Evolutionary conservation across 1,284 basidiomycete species (phyloP).

Genomic region (Fomitopsis betulina): DNA sequence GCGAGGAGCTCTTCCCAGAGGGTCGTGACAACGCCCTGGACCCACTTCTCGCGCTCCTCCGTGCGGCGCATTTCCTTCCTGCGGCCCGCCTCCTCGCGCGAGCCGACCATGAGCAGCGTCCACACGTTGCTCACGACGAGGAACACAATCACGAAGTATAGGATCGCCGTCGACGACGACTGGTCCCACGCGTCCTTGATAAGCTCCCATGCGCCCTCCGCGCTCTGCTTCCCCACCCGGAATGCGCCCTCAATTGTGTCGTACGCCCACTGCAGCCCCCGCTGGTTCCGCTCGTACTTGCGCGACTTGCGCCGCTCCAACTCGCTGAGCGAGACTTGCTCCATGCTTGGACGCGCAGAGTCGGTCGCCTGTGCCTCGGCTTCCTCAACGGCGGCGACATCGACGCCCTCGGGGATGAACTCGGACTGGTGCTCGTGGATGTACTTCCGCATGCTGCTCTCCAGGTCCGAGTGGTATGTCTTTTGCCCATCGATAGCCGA

Average conservation of each 20-base stretch:
- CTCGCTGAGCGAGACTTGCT: conserved; percentile 19
- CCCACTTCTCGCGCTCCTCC: conserved; percentile 70
- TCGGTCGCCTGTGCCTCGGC: conserved; percentile 7
- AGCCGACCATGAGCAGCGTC: conserved; percentile 58
- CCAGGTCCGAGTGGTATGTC: conserved; percentile 81
- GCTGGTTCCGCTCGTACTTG: conserved; percentile 63
- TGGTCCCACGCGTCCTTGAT: conserved; percentile 73
- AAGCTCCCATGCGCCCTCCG: conserved; percentile 67
- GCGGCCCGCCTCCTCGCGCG: conserved; percentile 48
- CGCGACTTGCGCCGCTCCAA: conserved; percentile 42
- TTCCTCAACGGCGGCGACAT: conserved; percentile 42
- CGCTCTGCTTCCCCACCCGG: conserved; percentile 65
- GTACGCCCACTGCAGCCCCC: conserved; percentile 79
- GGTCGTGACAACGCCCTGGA: conserved; percentile 62
- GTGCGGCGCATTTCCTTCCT: conserved; percentile 50
- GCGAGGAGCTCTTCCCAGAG: conserved; percentile 67
- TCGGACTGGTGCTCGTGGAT: conserved; percentile 86
- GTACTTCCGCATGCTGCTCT: conserved; percentile 82
- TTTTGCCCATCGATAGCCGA: conserved; percentile 95
- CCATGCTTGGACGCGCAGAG: conserved; percentile 6
- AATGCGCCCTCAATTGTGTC: conserved; percentile 77
- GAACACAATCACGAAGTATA: conserved; percentile 67
- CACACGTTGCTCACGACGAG: conserved; percentile 77
- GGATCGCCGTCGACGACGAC: conserved; percentile 60
- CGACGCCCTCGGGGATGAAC: conserved; percentile 83